Conservation (phyloP, 23 red algal genomes). For the Agarophyton chilense region DNA sequence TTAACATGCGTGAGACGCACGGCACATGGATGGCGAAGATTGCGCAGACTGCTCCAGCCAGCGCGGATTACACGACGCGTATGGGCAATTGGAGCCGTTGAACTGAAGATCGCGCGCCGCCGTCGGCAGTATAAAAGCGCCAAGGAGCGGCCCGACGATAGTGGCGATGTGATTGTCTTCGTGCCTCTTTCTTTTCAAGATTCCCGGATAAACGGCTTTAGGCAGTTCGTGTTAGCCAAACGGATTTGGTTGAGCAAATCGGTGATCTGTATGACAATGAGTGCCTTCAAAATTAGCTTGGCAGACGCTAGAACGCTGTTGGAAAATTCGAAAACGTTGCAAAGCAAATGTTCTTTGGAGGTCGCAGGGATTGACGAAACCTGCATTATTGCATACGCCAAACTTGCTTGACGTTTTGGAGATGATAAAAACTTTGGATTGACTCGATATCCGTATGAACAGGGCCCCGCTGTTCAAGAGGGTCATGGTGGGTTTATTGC, state of each 20-base stretch:
- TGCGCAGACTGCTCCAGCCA: too few species aligned
- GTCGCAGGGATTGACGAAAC: background rate
- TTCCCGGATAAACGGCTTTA: background rate
- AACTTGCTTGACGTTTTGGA: background rate
- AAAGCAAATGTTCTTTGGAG: background rate
- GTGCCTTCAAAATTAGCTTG: background rate
- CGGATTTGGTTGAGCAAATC: background rate
- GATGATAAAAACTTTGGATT: background rate
- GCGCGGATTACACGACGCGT: too few species aligned
- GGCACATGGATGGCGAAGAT: too few species aligned
- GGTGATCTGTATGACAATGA: background rate
- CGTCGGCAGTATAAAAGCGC: too few species aligned
- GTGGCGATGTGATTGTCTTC: too few species aligned
- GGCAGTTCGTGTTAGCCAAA: background rate
- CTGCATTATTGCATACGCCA: background rate
- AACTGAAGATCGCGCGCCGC: too few species aligned
- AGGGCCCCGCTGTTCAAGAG: background rate
- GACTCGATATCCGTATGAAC: background rate
- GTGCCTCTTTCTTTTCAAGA: slow-evolving; percentile 24
- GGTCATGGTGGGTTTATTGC: background rate
- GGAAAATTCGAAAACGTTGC: background rate
- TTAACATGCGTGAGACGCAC: too few species aligned
- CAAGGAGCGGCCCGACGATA: too few species aligned
- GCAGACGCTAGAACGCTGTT: background rate
- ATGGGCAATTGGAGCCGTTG: too few species aligned